Evolutionary conservation across 495 filamentous ascomycete genomes (phyloP), one percentile per base, ranked within the genome.

Genomic region (Podospora australis): DNA sequence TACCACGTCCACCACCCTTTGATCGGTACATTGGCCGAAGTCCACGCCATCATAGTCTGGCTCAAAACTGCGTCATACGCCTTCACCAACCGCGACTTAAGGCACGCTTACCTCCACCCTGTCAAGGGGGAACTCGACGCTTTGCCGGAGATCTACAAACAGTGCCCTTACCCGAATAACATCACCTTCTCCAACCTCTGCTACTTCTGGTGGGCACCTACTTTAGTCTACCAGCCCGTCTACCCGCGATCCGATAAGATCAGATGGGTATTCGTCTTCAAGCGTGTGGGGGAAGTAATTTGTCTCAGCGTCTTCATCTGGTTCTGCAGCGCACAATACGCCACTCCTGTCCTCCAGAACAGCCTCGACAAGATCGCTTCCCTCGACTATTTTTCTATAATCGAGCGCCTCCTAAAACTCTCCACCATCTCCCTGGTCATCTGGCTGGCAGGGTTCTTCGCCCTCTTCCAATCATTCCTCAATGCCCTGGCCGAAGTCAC

Each of bases 161-260:
- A 77, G n/a, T 92, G 87, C 54, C 87, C 90, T 0, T 98, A 97
- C 57, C 92, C 92, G 0, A 63, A 74, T 29, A 98, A 97, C 67
- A 84, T 97, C 63, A 95, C 88, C 5, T 71, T 94, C 48, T 60
- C 73, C 4, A 98, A 98, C 62, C 70, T 98, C 5, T 74, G 71
- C 32, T 98, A 97, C 69, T 98, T 97, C 57, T 96, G 92, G 88
- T 88, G 90, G 78, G 92, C 92, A 0, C 92, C 92, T 1, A 98
- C 92, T 0, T 74, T 98, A 17, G 86, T 97, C 43, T 98, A 98
- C 66, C 92, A 98, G 67, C 91, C 92, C 1, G 88, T 94, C 9
- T 98, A 98, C 60, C 92, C 92, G 9, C 84, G 89, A 34, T 85
- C 83, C 13, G 62, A 73, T 1, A 73, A 74, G 24, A 87, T 95